phyloP scores from a whole-genome alignment of 225 moss, liverwort and hornwort species.

The Lunularia cruciata region DNA sequence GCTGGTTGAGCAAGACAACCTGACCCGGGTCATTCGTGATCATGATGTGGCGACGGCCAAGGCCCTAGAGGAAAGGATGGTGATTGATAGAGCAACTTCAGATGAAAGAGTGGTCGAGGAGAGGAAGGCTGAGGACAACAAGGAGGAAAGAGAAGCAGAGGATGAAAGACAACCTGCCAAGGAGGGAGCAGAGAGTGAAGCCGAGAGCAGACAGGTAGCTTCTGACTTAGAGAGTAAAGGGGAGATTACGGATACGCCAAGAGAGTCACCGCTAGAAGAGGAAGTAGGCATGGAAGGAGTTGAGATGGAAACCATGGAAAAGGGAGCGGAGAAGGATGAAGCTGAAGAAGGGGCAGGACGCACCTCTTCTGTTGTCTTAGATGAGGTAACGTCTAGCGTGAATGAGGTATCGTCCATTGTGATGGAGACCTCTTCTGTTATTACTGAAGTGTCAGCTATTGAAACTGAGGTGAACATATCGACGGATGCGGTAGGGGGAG shows the following conservation, averaged over 20 bases:
- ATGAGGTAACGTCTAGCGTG: too few relatives aligned
- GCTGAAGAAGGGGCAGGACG: not conserved
- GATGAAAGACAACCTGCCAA: not conserved
- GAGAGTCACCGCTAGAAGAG: not conserved
- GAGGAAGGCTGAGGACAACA: too few relatives aligned
- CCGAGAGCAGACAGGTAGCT: not conserved
- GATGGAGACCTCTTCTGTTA: too few relatives aligned
- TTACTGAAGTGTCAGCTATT: too few relatives aligned
- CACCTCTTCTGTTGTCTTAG: too few relatives aligned
- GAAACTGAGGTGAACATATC: not conserved
- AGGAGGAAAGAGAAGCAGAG: not conserved
- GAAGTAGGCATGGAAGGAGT: not conserved
- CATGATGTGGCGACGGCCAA: constrained; percentile 19
- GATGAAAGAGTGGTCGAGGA: not conserved
- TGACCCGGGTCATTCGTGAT: constrained; percentile 32
- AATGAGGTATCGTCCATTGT: too few relatives aligned
- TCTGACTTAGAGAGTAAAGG: not conserved
- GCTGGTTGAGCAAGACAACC: constrained; percentile 73
- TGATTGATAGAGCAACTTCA: not conserved
- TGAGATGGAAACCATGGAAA: not conserved
- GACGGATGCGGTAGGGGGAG: not conserved
- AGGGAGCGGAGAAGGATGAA: not conserved
- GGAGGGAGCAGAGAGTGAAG: not conserved
- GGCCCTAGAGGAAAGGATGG: not conserved
- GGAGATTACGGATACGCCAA: not conserved